Percentiles rank a stretch among this genome's conserved stretches.
Evolutionary conservation across 1,139 yeast species (phyloP).

Genomic region (Kazachstania sp.): DNA sequence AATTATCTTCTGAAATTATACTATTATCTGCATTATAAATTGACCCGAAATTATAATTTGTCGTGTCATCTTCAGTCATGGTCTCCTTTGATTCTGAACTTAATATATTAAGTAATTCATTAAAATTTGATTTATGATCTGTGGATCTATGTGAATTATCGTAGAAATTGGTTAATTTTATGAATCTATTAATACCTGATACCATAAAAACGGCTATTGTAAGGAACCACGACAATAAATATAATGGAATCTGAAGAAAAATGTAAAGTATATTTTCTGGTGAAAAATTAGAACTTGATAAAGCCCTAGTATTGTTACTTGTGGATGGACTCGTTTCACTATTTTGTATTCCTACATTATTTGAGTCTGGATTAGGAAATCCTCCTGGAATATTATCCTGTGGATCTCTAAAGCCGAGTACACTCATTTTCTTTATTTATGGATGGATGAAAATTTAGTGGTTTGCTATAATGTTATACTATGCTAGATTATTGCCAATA

Average conservation of each 20-base stretch:
- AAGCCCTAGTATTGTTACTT: neutral
- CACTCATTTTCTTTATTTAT: neutral
- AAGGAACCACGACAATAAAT: slow-evolving; percentile 17
- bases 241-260: slow-evolving; percentile 16
- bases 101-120: slow-evolving; percentile 16
- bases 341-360: slow-evolving; percentile 6
- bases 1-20: slow-evolving; percentile 10
- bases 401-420: neutral
- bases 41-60: slow-evolving; percentile 12
- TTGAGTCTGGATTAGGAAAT: slow-evolving; percentile 11
- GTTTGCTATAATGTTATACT: no score
- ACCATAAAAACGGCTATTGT: slow-evolving; percentile 10
- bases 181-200: slow-evolving; percentile 18
- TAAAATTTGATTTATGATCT: slow-evolving; percentile 14
- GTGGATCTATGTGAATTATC: slow-evolving; percentile 11
- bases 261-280: neutral
- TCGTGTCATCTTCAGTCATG: neutral
- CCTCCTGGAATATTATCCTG: slow-evolving; percentile 7
- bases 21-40: slow-evolving; percentile 22
- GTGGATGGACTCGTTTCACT: no score
- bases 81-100: slow-evolving; percentile 9
- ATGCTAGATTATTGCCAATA: no score
- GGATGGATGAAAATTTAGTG: neutral
- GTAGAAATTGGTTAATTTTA: slow-evolving; percentile 20
- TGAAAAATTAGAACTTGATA: neutral